Percentiles rank a stretch among this genome's conserved stretches.
Evolutionary conservation across 257 asterid species (phyloP).

Genomic region (Lycium ferocissimum): DNA sequence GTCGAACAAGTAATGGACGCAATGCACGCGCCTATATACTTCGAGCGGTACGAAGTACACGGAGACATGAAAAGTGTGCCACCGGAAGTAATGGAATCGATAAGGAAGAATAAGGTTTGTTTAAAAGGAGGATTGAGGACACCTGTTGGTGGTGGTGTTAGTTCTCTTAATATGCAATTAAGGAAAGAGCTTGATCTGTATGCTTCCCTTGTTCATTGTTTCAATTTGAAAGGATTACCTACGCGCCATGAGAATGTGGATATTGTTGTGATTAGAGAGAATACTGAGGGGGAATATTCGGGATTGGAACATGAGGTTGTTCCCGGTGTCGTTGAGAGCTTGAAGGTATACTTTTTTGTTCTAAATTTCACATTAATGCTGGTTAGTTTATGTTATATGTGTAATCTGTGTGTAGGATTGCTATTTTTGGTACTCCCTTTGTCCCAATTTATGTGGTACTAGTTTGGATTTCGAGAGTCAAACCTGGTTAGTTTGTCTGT

Average conservation of each 20-base stretch:
- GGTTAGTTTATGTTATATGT: no score
- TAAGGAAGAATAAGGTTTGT: conserved; percentile 86
- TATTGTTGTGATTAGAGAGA: conserved; percentile 94
- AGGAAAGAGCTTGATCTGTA: conserved; percentile 96
- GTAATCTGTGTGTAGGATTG: no score
- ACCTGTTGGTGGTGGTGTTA: conserved; percentile 96
- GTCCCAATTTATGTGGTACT: no score
- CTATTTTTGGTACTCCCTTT: no score
- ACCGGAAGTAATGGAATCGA: conserved; percentile 72
- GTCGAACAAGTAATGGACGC: conserved; percentile 98
- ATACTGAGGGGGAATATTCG: conserved; percentile 95
- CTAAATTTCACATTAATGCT: no score
- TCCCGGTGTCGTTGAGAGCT: conserved; percentile 98
- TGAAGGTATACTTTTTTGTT: conserved; percentile 53
- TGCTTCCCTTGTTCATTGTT: conserved; percentile 94
- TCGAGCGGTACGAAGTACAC: conserved; percentile 80
- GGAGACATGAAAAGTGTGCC: conserved; percentile 90
- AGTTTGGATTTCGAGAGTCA: no score
- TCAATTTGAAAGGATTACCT: conserved; percentile 76
- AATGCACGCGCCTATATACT: conserved; percentile 93
- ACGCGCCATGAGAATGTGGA: conserved; percentile 86
- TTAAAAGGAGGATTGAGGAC: conserved; percentile 90
- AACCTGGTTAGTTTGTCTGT: no score
- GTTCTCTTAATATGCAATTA: conserved; percentile 79
- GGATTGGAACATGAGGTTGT: conserved; percentile 99